Percentiles rank a stretch among this genome's conserved stretches.
Evolutionary conservation across 257 asterid genomes (phyloP).

Genomic region (Solanum habrochaites): DNA sequence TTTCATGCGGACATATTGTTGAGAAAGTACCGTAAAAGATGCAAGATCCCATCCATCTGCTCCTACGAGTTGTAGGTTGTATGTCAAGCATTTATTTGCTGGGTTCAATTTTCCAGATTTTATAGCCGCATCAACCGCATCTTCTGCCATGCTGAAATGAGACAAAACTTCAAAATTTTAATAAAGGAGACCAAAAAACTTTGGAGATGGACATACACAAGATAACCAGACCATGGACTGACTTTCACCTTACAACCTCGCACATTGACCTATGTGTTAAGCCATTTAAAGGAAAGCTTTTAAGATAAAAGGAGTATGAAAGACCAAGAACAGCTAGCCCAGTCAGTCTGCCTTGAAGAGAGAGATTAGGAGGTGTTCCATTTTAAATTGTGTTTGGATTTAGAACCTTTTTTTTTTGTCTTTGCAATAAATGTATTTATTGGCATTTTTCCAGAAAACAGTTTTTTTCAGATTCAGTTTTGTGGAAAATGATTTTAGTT

Average conservation of each 20-base stretch:
- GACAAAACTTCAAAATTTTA: slow-evolving; percentile 3
- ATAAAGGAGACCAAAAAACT: not conserved
- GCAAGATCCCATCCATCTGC: slow-evolving; percentile 98
- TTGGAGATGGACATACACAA: not conserved
- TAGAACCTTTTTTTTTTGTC: not conserved
- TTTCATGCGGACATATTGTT: slow-evolving; percentile 86
- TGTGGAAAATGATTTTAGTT: not conserved
- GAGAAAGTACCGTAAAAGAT: slow-evolving; percentile 76
- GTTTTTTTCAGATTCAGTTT: not conserved
- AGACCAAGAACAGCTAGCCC: not conserved
- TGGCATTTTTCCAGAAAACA: not conserved
- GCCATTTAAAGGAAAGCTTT: not conserved
- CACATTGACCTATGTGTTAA: not conserved
- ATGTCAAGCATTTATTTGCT: slow-evolving; percentile 52
- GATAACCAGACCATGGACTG: not conserved
- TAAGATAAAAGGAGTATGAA: not conserved
- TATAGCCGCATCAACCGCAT: slow-evolving; percentile 84
- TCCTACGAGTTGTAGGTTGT: slow-evolving; percentile 65
- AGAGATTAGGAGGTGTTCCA: not conserved
- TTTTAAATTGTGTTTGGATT: not conserved
- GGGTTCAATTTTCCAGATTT: slow-evolving; percentile 76
- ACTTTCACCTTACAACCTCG: not conserved
- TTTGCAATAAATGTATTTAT: not conserved
- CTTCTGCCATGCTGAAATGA: slow-evolving; percentile 93
- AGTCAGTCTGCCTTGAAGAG: not conserved